phyloP scores from a whole-genome alignment of 1,139 yeast species.

The Kodamaea derodonti region DNA sequence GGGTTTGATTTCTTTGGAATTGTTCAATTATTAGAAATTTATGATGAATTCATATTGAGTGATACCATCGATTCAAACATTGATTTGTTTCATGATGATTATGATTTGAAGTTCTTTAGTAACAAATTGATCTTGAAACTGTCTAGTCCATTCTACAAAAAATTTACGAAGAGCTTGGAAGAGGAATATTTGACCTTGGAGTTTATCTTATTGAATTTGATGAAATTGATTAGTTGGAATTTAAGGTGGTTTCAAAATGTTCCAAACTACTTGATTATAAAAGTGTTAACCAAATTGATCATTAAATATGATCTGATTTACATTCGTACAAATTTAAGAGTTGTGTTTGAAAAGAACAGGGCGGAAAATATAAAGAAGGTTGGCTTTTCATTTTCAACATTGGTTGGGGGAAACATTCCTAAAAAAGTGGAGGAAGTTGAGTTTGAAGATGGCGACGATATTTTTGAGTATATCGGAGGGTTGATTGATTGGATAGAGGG shows the following conservation, averaged over 20 bases:
- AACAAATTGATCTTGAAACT: conserved; percentile 34
- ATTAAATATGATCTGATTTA: conserved; percentile 30
- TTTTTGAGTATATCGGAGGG: conserved; percentile 30
- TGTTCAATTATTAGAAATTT: conserved; percentile 35
- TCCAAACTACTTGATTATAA: conserved; percentile 30
- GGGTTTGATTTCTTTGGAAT: conserved; percentile 40
- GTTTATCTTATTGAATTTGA: conserved; percentile 29
- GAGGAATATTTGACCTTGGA: conserved; percentile 32
- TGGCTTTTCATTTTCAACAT: conserved; percentile 12
- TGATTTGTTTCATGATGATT: conserved; percentile 29
- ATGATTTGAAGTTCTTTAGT: conserved; percentile 25
- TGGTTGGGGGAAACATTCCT: conserved; percentile 12
- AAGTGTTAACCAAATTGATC: conserved; percentile 28
- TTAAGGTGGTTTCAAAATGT: conserved; percentile 41
- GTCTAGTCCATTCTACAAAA: conserved; percentile 20
- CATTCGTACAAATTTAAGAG: conserved; percentile 28
- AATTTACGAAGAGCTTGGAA: conserved; percentile 24
- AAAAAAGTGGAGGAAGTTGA: conserved; percentile 14
- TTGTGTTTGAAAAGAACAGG: conserved; percentile 31
- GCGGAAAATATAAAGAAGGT: conserved; percentile 12
- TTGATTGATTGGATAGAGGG: conserved; percentile 33
- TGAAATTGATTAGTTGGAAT: conserved; percentile 38
- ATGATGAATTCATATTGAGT: conserved; percentile 39
- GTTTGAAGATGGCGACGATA: conserved; percentile 33
- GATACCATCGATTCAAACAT: conserved; percentile 29